Conservation (phyloP, 2,329 filamentous ascomycete species). For the Colletotrichum eremochloae region DNA sequence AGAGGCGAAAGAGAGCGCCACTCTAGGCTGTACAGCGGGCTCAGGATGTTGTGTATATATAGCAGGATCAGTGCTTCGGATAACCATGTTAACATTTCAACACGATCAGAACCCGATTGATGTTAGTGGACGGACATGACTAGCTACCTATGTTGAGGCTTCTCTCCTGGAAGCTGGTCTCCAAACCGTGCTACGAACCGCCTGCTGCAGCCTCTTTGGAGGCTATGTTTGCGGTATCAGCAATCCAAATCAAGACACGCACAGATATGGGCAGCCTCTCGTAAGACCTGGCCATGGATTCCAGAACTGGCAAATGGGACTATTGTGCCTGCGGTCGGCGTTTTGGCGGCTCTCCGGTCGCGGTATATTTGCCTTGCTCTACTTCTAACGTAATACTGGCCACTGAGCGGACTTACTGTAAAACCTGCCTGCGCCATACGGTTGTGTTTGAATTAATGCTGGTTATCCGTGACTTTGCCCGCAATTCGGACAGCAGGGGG, state of each 20-base stretch:
- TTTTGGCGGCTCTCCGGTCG: no score
- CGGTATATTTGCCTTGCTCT: background rate
- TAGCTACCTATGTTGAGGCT: background rate
- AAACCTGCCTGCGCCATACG: background rate
- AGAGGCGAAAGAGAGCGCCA: background rate
- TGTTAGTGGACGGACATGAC: background rate
- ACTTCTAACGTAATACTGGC: background rate
- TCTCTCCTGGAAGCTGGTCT: background rate
- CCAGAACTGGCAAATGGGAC: background rate
- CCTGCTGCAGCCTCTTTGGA: background rate
- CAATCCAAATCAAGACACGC: no score
- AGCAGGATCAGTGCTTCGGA: slow-evolving; percentile 40
- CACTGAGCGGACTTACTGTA: background rate
- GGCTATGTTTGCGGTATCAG: background rate
- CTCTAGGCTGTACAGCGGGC: slow-evolving; percentile 11
- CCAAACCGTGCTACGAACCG: background rate
- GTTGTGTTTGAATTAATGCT: no score
- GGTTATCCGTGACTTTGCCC: background rate
- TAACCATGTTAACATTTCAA: slow-evolving; percentile 26
- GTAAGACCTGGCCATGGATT: background rate
- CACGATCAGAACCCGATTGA: background rate
- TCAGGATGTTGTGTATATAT: slow-evolving; percentile 41
- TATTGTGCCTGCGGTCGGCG: no score
- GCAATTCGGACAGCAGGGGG: background rate
- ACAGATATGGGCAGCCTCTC: background rate